Base-by-base conservation (phyloP, 148 eudicot genomes). In the Dianthus caryophyllus region DNA sequence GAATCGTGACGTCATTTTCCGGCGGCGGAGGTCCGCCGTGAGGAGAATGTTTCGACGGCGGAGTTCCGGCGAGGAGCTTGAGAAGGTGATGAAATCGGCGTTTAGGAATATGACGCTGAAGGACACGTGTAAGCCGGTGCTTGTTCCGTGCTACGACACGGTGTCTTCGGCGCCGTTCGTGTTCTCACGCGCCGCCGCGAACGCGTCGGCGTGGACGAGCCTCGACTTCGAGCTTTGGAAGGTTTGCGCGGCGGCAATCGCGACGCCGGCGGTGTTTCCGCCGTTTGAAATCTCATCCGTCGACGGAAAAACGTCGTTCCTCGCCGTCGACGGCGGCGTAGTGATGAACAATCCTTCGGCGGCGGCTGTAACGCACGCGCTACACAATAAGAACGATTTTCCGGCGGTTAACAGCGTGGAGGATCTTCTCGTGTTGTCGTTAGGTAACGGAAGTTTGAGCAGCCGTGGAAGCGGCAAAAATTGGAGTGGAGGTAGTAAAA, bases 321-420 rank as follows among this genome's bases (percentile, higher is more conserved):
- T 73, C 26, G 94, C 83, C 0, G 72, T 88, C 1, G 94, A 88
- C 70, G 94, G 94, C n/a, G 89, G 94, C 1, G 51, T 85, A 1
- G 94, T 88, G 36, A 85, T 88, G 94, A 88, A 88, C 51, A 88
- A 88, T 49, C 94, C 94, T 0, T 69, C 89, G 2, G 87, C 89
- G 0, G 87, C 87, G 6, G 94, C 88, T 4, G 85, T 88, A 0
- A 88, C 89, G 65, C 94, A 88, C 49, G 94, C 81, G 0, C 44
- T 88, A 1, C 89, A 88, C 52, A 88, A 88, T 49, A 88, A 88
- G 50, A 72, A 77, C 6, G 94, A 88, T 63, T 88, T 88, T 65
- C 89, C 89, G 69, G 64, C 83, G 1, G 84, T 88, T 11, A 83
- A 76, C 64, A 86, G 94, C 39, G 88, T 88, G 0, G 94, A 88